Base-by-base conservation (phyloP, 2,329 filamentous ascomycete species). In the Colletotrichum sp. region DNA sequence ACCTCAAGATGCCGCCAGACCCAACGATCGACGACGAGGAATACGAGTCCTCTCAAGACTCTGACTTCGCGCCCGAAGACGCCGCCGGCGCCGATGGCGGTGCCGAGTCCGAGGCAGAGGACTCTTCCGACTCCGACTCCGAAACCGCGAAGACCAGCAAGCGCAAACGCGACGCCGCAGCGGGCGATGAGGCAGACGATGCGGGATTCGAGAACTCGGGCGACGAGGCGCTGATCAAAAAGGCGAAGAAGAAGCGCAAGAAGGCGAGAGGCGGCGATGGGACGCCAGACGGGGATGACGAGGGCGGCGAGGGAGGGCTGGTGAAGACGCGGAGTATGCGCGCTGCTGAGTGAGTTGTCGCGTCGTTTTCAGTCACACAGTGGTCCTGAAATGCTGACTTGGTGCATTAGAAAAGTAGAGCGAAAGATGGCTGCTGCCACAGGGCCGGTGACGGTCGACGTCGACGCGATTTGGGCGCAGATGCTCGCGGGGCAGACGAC, bases 261-360 rank as follows among this genome's bases (percentile, higher is more conserved):
- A 87, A 85, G 78, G 78, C 79, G 16, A 86, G 84, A 71, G 81
- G 84, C 77, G 83, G 74, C 67, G 78, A 79, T 24, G 82, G 77
- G 3, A 80, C 79, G 2, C 81, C 78, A 2, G 81, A 81, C 2
- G 88, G 89, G 5, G 90, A 90, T 24, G 91, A 92, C 39, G 89
- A 90, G 61, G 89, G 87, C 24, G 90, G 89, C 36, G 91, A 91
- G 71, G 92, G 92, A 12, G 91, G 91, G 0, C 84, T 95, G 77
- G 87, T 96, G 83, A 95, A 94, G 87, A 96, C 94, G 64, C 89
- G 94, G 74, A 90, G 93, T 67, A 93, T 94, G 85, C 89, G 93
- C 75, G 92, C 92, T 21, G 87, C 87, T 61, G 93, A 94, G 90
- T 91, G 86, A 75, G 89, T 82, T 12, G 34, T 30, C 48, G n/a